These are phyloP conservation scores for Ehretia macrophylla DNA, from an alignment of 257 asterid genomes.

Conservation along the genomic window DNA sequence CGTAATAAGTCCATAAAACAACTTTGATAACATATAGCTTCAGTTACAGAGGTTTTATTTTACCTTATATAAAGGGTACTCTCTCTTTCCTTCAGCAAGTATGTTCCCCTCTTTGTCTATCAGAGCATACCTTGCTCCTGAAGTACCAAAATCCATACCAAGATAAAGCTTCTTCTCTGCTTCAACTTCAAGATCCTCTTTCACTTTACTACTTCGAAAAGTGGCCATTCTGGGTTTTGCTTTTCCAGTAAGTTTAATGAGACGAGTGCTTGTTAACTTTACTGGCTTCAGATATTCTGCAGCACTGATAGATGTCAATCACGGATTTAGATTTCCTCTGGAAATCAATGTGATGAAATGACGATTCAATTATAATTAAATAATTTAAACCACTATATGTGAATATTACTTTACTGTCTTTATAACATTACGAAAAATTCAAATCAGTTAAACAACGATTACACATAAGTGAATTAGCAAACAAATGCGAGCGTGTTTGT, in stretches of 20 bases:
- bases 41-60: slow-evolving; percentile 27
- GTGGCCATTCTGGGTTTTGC: slow-evolving; percentile 18
- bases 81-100: slow-evolving; percentile 71
- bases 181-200: slow-evolving; percentile 21
- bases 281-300: slow-evolving; percentile 19
- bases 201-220: slow-evolving; percentile 23
- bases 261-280: slow-evolving; percentile 19
- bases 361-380: too few species aligned
- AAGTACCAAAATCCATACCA: slow-evolving; percentile 94
- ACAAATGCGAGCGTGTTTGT: neutral
- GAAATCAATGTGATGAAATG: too few species aligned
- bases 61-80: slow-evolving; percentile 64
- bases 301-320: neutral
- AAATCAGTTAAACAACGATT: too few species aligned
- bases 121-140: slow-evolving; percentile 82
- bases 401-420: too few species aligned
- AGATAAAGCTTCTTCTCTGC: slow-evolving; percentile 56
- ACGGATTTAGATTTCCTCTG: too few species aligned
- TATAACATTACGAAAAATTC: too few species aligned
- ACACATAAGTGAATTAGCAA: neutral
- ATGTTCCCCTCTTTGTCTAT: slow-evolving; percentile 53
- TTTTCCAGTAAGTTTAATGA: slow-evolving; percentile 18
- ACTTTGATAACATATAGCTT: neutral
- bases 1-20: neutral
- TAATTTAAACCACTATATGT: too few species aligned